Conservation (phyloP, 2,329 filamentous ascomycete species). For the Neophaeococcomyces mojaviensis region DNA sequence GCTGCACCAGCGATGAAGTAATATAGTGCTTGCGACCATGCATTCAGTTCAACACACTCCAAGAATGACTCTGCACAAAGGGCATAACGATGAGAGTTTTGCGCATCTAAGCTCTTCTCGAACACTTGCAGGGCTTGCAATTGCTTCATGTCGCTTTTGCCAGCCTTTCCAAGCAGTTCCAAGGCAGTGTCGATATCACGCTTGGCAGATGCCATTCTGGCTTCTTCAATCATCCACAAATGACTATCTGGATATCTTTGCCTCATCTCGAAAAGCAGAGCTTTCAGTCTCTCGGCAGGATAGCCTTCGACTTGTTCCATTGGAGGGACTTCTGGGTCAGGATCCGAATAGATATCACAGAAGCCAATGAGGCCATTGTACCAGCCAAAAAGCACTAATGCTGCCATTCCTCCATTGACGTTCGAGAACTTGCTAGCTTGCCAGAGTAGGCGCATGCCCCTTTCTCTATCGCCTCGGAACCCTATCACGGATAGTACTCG, state of each 20-base stretch:
- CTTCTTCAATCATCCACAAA: constrained; percentile 84
- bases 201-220: constrained; percentile 63
- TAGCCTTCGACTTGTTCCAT: constrained; percentile 60
- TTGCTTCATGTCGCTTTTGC: constrained; percentile 72
- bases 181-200: constrained; percentile 62
- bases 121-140: constrained; percentile 79
- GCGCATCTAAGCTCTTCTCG: constrained; percentile 68
- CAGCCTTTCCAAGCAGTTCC: constrained; percentile 50
- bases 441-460: constrained; percentile 83
- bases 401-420: constrained; percentile 85
- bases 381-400: constrained; percentile 71
- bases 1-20: constrained; percentile 77
- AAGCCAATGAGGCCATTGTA: constrained; percentile 82
- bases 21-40: constrained; percentile 85
- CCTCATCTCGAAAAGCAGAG: constrained; percentile 66
- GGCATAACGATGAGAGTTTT: constrained; percentile 72
- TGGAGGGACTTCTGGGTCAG: constrained; percentile 35
- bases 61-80: constrained; percentile 65
- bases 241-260: constrained; percentile 69
- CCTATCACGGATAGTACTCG: constrained; percentile 80
- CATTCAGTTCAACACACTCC: constrained; percentile 69
- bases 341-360: constrained; percentile 72
- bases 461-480: constrained; percentile 78
- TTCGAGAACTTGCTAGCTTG: constrained; percentile 77
- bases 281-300: constrained; percentile 59